Evolutionary conservation across 2,329 filamentous ascomycete genomes (phyloP), one percentile per base, ranked within the genome.

Genomic region (Rugonectria rugulosa): DNA sequence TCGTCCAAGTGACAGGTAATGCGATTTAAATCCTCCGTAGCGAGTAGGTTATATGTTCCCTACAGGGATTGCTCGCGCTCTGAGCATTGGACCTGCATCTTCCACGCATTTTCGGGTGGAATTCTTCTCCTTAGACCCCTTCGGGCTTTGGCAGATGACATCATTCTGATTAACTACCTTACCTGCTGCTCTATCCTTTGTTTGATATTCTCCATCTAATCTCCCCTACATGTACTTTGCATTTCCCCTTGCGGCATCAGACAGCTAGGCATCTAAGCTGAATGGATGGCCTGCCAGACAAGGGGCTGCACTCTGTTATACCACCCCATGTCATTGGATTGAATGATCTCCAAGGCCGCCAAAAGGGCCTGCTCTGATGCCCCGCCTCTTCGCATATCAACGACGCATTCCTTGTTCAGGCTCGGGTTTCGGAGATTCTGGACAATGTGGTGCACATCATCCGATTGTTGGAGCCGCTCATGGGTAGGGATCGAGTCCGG

Each of bases 401-500:
- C 53, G 26, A 65, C 38, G 27, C 55, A 63, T 20, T 59, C 64
- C 20, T 47, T 45, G 34, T 56, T 66, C 26, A 66, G 53, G 34
- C 41, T 61, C 40, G 46, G 42, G 29, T 56, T 65, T 58, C 57
- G 51, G 41, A 66, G 61, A 43, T 53, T 60, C 41, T 54, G 51
- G 32, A 66, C 58, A 38, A 55, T 53, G 36, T 45, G 52, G 19
- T 66, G 50, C 37, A 65, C 60, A 53, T 66, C 60, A 43, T 65
- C 62, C 46, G 64, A 56, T 53, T 54, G 47, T 34, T 57, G 53
- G 14, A 66, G 56, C 34, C 64, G 57, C 47, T 53, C 53, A 52
- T 66, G 64, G 17, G 64, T 66, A n/a, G 64, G 64, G 24, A 57
- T 48, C 32, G 41, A 45, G 21, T 66, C 63, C 27, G 46, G 40